phyloP scores from a whole-genome alignment of 768 basidiomycete genomes.

The Gautieria morchelliformis region DNA sequence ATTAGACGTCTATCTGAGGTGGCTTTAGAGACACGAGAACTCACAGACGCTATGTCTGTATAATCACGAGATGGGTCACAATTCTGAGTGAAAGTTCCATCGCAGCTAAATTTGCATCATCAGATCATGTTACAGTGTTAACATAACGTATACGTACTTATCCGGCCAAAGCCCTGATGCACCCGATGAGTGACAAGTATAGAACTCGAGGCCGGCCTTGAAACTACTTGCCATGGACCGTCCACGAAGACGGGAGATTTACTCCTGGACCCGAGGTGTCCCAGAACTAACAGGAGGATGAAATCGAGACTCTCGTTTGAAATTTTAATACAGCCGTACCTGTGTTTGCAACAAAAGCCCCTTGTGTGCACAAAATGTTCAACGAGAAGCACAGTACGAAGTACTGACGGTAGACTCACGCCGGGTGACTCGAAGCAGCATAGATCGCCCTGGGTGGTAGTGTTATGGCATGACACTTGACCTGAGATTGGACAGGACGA shows the following conservation, averaged over 20 bases:
- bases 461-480: constrained; percentile 4
- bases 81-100: constrained; percentile 28
- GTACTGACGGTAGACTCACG: neutral
- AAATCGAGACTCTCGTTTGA: too few species aligned
- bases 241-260: neutral
- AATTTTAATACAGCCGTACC: neutral
- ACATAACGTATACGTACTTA: neutral
- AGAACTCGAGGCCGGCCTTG: too few species aligned
- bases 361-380: neutral
- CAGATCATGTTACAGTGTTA: neutral
- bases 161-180: constrained; percentile 6
- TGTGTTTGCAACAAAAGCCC: constrained; percentile 7
- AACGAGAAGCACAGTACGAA: neutral
- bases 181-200: neutral
- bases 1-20: neutral
- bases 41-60: constrained; percentile 31
- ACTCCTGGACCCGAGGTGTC: constrained; percentile 2
- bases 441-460: constrained; percentile 1
- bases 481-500: neutral
- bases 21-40: constrained; percentile 2
- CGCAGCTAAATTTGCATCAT: constrained; percentile 37
- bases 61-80: constrained; percentile 38
- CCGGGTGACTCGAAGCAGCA: constrained; percentile 6
- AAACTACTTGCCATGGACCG: constrained; percentile 4
- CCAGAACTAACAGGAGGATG: constrained; percentile 1